These are phyloP conservation scores for Acanthamoeba castellanii DNA, from an alignment of 208 protist species.

Conservation along the genomic window DNA sequence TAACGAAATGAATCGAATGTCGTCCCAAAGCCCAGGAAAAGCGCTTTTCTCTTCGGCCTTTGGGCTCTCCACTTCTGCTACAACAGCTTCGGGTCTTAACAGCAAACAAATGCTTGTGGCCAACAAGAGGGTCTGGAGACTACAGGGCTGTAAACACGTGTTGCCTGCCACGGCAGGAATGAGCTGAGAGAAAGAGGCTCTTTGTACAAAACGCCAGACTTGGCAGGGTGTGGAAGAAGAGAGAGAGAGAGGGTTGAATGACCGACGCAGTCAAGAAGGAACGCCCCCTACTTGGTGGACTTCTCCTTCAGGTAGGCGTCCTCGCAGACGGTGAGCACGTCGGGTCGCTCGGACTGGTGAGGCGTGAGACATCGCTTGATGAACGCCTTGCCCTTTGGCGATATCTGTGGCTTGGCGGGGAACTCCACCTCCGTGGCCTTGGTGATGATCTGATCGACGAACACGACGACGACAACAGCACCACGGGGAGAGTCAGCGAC, in stretches of 20 bases:
- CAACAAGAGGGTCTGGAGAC: no score
- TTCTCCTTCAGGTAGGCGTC: conserved; percentile 76
- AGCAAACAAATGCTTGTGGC: no score
- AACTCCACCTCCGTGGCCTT: conserved; percentile 71
- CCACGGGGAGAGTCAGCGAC: not conserved
- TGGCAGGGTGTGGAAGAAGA: not conserved
- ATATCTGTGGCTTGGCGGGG: conserved; percentile 47
- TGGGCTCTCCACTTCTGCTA: not conserved
- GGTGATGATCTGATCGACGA: conserved; percentile 18
- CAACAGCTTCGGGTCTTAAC: no score
- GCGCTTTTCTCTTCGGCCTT: no score
- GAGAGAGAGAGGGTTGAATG: not conserved
- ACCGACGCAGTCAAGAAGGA: not conserved
- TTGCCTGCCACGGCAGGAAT: not conserved
- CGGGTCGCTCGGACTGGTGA: conserved; percentile 60
- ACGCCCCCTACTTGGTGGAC: not conserved
- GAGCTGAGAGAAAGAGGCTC: not conserved
- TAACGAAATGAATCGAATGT: no score
- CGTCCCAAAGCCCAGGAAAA: no score
- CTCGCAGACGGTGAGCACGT: conserved; percentile 73
- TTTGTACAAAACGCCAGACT: not conserved
- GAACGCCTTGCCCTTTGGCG: conserved; percentile 73
- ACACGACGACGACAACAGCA: no score
- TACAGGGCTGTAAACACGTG: not conserved
- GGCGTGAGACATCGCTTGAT: conserved; percentile 65